Evolutionary conservation across 768 basidiomycete genomes (phyloP).

Genomic region (Lyophyllum semitale): DNA sequence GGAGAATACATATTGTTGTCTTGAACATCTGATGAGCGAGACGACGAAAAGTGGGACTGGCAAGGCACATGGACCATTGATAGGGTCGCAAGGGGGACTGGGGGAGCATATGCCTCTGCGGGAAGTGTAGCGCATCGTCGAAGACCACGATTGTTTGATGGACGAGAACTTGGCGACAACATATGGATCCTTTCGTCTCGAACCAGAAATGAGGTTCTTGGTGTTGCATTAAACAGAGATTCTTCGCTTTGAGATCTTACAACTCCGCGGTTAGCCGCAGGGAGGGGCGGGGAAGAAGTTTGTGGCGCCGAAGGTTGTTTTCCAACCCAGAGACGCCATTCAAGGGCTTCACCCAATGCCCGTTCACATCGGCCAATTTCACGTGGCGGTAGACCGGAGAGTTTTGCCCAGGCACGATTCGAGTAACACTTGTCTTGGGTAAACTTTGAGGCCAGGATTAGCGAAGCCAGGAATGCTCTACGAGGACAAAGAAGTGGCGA

Average conservation of each 20-base stretch:
- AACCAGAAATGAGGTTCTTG: constrained; percentile 24
- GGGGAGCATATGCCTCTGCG: constrained; percentile 23
- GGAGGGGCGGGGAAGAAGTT: constrained; percentile 18
- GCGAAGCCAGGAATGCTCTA: constrained; percentile 82
- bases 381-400: constrained; percentile 82
- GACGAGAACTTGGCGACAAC: background rate
- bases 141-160: constrained; percentile 23
- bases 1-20: constrained; percentile 3
- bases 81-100: background rate
- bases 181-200: constrained; percentile 13
- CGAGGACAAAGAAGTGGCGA: constrained; percentile 87
- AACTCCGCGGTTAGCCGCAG: constrained; percentile 36
- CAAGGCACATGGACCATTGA: constrained; percentile 5
- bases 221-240: constrained; percentile 23
- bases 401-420: constrained; percentile 92
- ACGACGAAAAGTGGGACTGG: background rate
- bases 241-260: constrained; percentile 55
- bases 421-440: constrained; percentile 93
- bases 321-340: constrained; percentile 94
- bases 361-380: constrained; percentile 91
- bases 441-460: constrained; percentile 91
- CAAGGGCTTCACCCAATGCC: constrained; percentile 81
- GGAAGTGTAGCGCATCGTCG: constrained; percentile 47
- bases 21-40: background rate
- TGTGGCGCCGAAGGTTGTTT: constrained; percentile 45